Percentiles rank a stretch among this genome's conserved stretches.
phyloP scores from a whole-genome alignment of 352 stramenopile species.

The Phytophthora multivora region DNA sequence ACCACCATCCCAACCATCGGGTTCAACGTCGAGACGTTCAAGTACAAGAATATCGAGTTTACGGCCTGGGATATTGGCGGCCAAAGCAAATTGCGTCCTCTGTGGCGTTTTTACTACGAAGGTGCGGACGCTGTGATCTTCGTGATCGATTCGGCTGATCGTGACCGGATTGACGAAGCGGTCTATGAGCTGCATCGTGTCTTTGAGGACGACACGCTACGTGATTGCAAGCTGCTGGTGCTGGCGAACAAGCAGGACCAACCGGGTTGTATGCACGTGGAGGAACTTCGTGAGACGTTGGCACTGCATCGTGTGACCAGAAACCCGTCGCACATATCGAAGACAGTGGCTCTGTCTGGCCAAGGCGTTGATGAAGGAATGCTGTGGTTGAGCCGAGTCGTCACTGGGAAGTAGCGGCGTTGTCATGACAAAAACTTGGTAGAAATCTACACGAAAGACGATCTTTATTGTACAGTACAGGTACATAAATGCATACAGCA shows the following conservation, averaged over 20 bases:
- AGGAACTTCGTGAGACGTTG: slow-evolving; percentile 38
- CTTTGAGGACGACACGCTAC: slow-evolving; percentile 46
- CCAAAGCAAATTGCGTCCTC: slow-evolving; percentile 63
- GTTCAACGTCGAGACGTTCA: slow-evolving; percentile 82
- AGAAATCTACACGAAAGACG: slow-evolving; percentile 5
- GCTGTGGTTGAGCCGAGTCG: slow-evolving; percentile 43
- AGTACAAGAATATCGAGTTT: slow-evolving; percentile 74
- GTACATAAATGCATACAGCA: slow-evolving; percentile 27
- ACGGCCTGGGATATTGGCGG: slow-evolving; percentile 85
- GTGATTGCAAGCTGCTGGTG: slow-evolving; percentile 42
- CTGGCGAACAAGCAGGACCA: slow-evolving; percentile 56
- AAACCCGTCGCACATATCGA: slow-evolving; percentile 38
- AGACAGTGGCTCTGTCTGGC: slow-evolving; percentile 35
- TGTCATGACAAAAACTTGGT: slow-evolving; percentile 12
- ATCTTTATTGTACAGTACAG: slow-evolving; percentile 12
- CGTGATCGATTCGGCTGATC: slow-evolving; percentile 75
- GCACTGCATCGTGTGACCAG: slow-evolving; percentile 38
- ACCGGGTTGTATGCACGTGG: slow-evolving; percentile 27
- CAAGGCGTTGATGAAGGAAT: slow-evolving; percentile 52
- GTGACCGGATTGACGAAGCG: slow-evolving; percentile 51
- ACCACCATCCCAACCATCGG: slow-evolving; percentile 79
- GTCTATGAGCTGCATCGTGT: slow-evolving; percentile 43
- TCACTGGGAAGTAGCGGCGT: slow-evolving; percentile 21
- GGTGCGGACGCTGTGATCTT: slow-evolving; percentile 82
- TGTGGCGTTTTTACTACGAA: slow-evolving; percentile 81